Evolutionary conservation across 768 basidiomycete species (phyloP).

Genomic region (Mycena haematopus): DNA sequence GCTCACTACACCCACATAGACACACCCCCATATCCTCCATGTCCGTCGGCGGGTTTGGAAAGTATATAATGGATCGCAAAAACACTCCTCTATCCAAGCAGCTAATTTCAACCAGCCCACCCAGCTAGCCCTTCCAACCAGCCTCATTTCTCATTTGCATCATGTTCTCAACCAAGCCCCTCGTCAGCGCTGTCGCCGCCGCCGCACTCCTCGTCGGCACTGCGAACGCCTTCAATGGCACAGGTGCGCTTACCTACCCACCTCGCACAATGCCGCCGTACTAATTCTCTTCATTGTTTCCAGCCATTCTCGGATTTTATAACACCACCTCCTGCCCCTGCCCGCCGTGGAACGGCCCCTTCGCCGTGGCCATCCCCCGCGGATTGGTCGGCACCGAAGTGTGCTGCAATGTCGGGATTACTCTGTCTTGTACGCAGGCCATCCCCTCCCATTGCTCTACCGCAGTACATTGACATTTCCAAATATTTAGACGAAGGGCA

Average conservation of each 20-base stretch:
- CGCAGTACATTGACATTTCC: neutral
- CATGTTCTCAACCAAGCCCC: slow-evolving; percentile 13
- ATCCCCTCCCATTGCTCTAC: no score
- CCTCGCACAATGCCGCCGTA: neutral
- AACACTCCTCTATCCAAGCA: no score
- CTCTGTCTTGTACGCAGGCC: neutral
- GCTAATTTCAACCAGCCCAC: no score
- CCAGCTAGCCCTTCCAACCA: no score
- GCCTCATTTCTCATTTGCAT: neutral
- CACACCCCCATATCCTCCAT: no score
- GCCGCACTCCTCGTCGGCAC: slow-evolving; percentile 4
- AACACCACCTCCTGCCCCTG: slow-evolving; percentile 7
- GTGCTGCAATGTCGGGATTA: slow-evolving; percentile 15
- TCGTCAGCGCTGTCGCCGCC: slow-evolving; percentile 2
- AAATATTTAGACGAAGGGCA: neutral
- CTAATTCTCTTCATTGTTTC: neutral
- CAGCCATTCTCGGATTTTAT: slow-evolving; percentile 11
- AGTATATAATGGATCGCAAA: no score
- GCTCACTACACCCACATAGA: no score
- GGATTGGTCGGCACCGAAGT: neutral
- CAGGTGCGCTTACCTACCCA: slow-evolving; percentile 9
- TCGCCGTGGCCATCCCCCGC: slow-evolving; percentile 7
- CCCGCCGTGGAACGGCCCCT: slow-evolving; percentile 12
- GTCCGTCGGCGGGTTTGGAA: no score
- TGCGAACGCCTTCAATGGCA: slow-evolving; percentile 14